A percentile compares a stretch with the other conserved stretches of the same genome.
Conservation (phyloP, 1,284 basidiomycete species). For the Cryptococcus amylolentus region DNA sequence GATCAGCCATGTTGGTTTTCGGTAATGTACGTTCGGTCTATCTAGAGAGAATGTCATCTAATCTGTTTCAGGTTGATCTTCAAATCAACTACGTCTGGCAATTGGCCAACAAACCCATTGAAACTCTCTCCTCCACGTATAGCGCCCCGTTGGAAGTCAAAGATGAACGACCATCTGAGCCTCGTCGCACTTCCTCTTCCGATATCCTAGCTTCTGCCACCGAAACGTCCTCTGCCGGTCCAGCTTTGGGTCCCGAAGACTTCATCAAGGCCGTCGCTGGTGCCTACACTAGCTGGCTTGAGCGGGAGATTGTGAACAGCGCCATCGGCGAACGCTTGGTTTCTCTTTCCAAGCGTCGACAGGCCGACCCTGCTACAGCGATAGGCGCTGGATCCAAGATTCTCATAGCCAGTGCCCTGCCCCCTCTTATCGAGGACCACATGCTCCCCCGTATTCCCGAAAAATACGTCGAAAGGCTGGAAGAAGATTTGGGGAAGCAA, state of each 20-base stretch:
- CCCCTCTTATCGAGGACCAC: constrained; percentile 42
- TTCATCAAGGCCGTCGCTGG: constrained; percentile 34
- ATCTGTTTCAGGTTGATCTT: constrained; percentile 36
- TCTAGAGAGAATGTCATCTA: neutral
- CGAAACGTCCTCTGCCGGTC: constrained; percentile 32
- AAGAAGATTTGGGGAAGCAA: constrained; percentile 28
- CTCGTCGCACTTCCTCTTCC: neutral
- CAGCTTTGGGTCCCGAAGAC: constrained; percentile 39
- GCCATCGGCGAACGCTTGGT: constrained; percentile 29
- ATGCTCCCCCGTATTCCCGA: constrained; percentile 37
- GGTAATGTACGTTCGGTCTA: constrained; percentile 33
- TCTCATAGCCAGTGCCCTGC: constrained; percentile 36
- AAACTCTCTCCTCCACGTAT: constrained; percentile 20
- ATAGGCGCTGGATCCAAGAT: constrained; percentile 20
- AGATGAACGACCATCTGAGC: neutral
- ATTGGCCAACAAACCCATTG: constrained; percentile 38
- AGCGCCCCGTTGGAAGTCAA: neutral
- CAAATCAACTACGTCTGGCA: constrained; percentile 49
- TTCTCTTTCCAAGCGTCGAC: neutral
- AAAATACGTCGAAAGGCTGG: constrained; percentile 41
- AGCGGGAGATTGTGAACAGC: constrained; percentile 41
- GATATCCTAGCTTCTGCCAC: constrained; percentile 33
- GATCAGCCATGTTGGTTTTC: constrained; percentile 40
- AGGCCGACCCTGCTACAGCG: neutral
- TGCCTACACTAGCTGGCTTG: constrained; percentile 37